A percentile compares a stretch with the other conserved stretches of the same genome.
Conservation (phyloP, 2,329 filamentous ascomycete genomes). For the Harringtonia aguacate region DNA sequence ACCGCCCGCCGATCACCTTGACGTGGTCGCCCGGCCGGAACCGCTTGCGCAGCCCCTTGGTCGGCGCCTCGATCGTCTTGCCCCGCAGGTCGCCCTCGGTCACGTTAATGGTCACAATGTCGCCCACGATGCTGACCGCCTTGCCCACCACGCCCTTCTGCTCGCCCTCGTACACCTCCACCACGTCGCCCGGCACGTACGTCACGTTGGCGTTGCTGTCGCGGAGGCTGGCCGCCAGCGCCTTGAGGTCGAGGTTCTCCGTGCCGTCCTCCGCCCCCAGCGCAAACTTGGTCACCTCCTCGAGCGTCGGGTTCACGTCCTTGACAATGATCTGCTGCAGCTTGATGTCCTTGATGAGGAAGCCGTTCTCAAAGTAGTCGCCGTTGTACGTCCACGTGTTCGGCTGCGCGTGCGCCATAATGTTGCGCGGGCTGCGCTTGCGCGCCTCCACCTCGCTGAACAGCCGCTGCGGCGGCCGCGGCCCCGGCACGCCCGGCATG, state of each 20-base stretch:
- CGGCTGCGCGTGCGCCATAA: constrained; percentile 59
- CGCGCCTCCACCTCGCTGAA: constrained; percentile 91
- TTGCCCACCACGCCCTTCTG: constrained; percentile 85
- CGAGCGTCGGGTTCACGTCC: constrained; percentile 84
- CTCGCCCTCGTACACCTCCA: constrained; percentile 92
- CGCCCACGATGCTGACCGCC: constrained; percentile 74
- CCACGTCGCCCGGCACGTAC: constrained; percentile 88
- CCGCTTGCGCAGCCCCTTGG: constrained; percentile 82
- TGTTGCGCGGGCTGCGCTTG: constrained; percentile 63
- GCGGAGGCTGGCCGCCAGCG: constrained; percentile 81
- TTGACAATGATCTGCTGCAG: constrained; percentile 77
- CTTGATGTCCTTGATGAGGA: constrained; percentile 88
- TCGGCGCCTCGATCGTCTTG: constrained; percentile 82
- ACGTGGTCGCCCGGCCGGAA: constrained; percentile 94
- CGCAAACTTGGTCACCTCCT: constrained; percentile 93
- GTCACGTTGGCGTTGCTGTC: constrained; percentile 70
- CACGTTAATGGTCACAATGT: constrained; percentile 84
- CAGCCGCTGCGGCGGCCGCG: constrained; percentile 73
- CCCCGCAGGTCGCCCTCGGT: constrained; percentile 72
- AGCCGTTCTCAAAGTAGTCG: constrained; percentile 87
- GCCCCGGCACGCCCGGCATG: constrained; percentile 42
- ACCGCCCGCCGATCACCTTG: constrained; percentile 94
- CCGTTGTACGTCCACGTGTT: constrained; percentile 78
- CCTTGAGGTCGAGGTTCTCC: constrained; percentile 85
- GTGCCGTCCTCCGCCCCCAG: constrained; percentile 83